A percentile compares a stretch with the other conserved stretches of the same genome.
phyloP scores from a whole-genome alignment of 805 yeast species.

The Saccharomycopsis schoenii region DNA sequence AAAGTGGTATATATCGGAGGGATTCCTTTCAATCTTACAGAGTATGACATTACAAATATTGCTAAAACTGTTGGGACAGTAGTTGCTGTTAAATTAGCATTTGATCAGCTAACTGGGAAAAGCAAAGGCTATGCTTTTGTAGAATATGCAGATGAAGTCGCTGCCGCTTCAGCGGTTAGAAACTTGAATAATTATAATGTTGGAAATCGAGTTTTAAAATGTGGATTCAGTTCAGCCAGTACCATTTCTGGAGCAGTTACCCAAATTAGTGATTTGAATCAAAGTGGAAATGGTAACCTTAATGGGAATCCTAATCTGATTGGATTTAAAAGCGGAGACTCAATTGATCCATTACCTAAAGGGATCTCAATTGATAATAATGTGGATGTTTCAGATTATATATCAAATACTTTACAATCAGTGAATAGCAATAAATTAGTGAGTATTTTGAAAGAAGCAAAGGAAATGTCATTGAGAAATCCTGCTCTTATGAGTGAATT shows the following conservation, averaged over 20 bases:
- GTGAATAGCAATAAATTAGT: conserved; percentile 39
- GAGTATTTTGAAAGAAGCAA: conserved; percentile 46
- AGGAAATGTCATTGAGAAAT: conserved; percentile 44
- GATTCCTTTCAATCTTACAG: conserved; percentile 89
- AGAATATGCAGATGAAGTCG: conserved; percentile 66
- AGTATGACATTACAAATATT: conserved; percentile 81
- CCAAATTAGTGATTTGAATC: conserved; percentile 1
- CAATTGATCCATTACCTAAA: conserved; percentile 43
- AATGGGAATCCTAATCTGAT: conserved; percentile 11
- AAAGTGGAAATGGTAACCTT: conserved; percentile 31
- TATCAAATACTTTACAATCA: conserved; percentile 36
- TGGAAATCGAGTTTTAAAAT: conserved; percentile 62
- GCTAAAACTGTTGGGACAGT: conserved; percentile 89
- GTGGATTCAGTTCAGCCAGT: conserved; percentile 39
- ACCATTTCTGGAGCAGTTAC: conserved; percentile 10
- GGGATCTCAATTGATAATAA: conserved; percentile 35
- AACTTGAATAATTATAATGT: conserved; percentile 72
- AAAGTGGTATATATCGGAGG: conserved; percentile 68
- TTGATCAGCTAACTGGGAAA: conserved; percentile 82
- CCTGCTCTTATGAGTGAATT: conserved; percentile 52
- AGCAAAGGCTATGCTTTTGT: conserved; percentile 88
- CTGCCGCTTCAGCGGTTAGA: conserved; percentile 85
- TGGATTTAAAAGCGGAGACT: conserved; percentile 1
- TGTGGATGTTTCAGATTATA: conserved; percentile 29
- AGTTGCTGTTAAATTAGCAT: conserved; percentile 58